Evolutionary conservation across 176 grass and related monocot genomes (phyloP).

Genomic region (Aegilops tauschii): DNA sequence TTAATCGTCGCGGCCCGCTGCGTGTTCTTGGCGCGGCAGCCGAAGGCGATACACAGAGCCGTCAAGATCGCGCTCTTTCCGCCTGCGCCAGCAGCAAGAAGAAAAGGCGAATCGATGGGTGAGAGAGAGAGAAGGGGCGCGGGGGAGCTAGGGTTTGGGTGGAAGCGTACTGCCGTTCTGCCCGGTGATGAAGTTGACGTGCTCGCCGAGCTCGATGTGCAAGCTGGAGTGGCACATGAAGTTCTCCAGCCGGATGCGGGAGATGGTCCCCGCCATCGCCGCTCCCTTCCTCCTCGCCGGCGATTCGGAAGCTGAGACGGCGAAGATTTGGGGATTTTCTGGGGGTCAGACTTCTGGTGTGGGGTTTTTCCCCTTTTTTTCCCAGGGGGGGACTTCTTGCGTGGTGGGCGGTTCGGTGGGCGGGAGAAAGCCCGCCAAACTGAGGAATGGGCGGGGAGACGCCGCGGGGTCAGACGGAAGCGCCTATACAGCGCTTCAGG

Average conservation of each 20-base stretch:
- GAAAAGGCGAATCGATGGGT: background rate
- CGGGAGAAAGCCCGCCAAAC: slow-evolving; percentile 25
- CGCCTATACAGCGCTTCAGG: too few species aligned
- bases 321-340: background rate
- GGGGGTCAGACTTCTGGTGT: background rate
- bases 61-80: slow-evolving; percentile 94
- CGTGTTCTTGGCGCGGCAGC: slow-evolving; percentile 78
- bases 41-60: slow-evolving; percentile 86
- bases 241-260: slow-evolving; percentile 77
- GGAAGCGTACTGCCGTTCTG: slow-evolving; percentile 78
- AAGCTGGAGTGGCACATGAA: slow-evolving; percentile 98
- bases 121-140: background rate
- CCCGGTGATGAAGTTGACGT: slow-evolving; percentile 95
- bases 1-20: slow-evolving; percentile 74
- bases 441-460: background rate
- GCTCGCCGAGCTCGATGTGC: slow-evolving; percentile 55
- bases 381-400: background rate
- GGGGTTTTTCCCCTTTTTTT: too few species aligned
- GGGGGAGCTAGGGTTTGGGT: slow-evolving; percentile 26
- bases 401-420: background rate
- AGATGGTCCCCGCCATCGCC: slow-evolving; percentile 61
- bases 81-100: slow-evolving; percentile 24
- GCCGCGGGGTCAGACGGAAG: too few species aligned
- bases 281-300: background rate
- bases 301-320: background rate